Percentiles rank a stretch among this genome's conserved stretches.
phyloP scores from a whole-genome alignment of 176 grass and related monocot genomes.

The Stipa capillata region DNA sequence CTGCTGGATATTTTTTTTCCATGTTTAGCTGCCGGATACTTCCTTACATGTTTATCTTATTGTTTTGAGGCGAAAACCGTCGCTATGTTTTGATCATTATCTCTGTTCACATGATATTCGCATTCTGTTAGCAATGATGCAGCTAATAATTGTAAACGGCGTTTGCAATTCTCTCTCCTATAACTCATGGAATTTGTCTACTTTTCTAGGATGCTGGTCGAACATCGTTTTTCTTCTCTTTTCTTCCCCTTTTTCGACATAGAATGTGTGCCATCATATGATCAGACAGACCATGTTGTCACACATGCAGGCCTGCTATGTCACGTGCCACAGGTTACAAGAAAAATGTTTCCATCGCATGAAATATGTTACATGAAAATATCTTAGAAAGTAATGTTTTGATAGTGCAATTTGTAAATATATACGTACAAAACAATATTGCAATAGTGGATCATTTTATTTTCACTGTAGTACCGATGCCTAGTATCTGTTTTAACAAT shows the following conservation, averaged over 20 bases:
- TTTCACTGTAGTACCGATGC: too few species aligned
- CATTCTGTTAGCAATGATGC: neutral
- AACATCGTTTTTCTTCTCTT: neutral
- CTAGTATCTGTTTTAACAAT: too few species aligned
- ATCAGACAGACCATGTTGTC: neutral
- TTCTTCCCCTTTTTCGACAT: neutral
- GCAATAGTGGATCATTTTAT: too few species aligned
- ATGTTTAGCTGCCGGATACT: too few species aligned
- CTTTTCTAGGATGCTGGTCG: neutral
- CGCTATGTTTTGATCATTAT: neutral
- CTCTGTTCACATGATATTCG: neutral
- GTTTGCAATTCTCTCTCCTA: neutral
- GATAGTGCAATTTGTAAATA: too few species aligned
- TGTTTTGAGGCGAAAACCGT: neutral
- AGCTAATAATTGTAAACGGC: neutral
- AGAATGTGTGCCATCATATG: neutral
- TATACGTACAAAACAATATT: too few species aligned
- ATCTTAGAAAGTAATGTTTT: too few species aligned
- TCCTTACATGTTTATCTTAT: neutral
- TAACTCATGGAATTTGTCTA: neutral
- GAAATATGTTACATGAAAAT: too few species aligned
- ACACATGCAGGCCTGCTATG: neutral
- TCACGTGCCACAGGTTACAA: too few species aligned
- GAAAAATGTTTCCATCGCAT: too few species aligned
- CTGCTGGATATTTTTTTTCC: conserved; percentile 36